phyloP scores from a whole-genome alignment of 1,284 basidiomycete species.

The Ganoderma meredithae region DNA sequence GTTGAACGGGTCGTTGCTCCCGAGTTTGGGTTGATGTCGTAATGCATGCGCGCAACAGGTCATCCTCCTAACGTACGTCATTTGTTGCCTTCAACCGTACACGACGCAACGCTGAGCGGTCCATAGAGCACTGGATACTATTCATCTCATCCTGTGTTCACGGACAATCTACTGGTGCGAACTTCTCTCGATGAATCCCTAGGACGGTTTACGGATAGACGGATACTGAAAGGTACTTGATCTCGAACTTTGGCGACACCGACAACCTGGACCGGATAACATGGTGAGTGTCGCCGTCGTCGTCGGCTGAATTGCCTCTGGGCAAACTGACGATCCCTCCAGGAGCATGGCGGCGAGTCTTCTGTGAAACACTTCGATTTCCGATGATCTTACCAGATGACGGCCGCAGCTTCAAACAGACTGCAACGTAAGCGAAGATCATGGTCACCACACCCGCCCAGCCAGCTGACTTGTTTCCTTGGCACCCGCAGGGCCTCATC shows the following conservation, averaged over 20 bases:
- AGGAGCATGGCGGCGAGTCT: constrained; percentile 40
- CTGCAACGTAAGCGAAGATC: constrained; percentile 36
- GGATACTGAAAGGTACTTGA: constrained; percentile 36
- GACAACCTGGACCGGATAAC: constrained; percentile 35
- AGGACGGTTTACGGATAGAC: not conserved
- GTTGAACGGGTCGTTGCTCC: not conserved
- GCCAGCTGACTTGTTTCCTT: not conserved
- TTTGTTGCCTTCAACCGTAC: not conserved
- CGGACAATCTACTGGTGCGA: constrained; percentile 40
- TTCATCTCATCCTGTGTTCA: constrained; percentile 39
- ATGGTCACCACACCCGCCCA: not conserved
- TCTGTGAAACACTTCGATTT: constrained; percentile 2
- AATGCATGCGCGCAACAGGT: constrained; percentile 19
- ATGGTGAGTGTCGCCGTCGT: constrained; percentile 33
- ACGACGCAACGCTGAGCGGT: not conserved
- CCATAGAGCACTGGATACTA: constrained; percentile 33
- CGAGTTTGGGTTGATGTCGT: not conserved
- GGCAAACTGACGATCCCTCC: not conserved
- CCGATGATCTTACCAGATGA: not conserved
- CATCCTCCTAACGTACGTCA: constrained; percentile 33
- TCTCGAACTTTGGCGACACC: constrained; percentile 38
- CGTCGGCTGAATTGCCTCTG: not conserved
- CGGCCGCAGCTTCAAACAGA: constrained; percentile 40
- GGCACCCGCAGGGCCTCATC: constrained; percentile 34
- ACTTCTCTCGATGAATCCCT: not conserved